Evolutionary conservation across 1,284 basidiomycete species (phyloP).

Genomic region (Rhodotorula sp.): DNA sequence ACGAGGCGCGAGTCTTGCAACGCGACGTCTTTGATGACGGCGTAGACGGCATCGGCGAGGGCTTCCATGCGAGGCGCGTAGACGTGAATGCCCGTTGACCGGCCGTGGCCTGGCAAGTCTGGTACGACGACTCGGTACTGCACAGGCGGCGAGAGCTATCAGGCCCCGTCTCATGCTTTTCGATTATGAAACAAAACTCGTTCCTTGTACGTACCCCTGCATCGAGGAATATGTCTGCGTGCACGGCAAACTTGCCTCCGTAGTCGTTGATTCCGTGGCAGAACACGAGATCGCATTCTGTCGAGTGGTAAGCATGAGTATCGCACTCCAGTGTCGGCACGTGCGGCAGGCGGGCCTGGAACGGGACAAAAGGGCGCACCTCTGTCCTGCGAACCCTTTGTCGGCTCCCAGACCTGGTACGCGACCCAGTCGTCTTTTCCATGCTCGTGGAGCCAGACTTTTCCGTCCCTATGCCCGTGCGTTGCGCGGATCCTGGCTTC

Average conservation of each 20-base stretch:
- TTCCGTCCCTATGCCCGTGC: constrained; percentile 27
- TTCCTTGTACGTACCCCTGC: constrained; percentile 28
- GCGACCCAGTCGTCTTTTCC: constrained; percentile 23
- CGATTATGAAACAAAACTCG: too few relatives aligned
- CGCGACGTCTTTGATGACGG: constrained; percentile 37
- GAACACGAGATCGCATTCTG: constrained; percentile 32
- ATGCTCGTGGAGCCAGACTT: constrained; percentile 9
- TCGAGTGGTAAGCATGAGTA: neutral
- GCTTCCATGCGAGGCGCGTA: constrained; percentile 29
- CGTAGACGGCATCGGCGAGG: constrained; percentile 39
- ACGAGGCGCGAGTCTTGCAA: constrained; percentile 18
- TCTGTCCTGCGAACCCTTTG: constrained; percentile 1
- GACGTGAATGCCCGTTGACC: constrained; percentile 42
- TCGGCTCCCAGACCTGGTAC: constrained; percentile 42
- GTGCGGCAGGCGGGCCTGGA: neutral
- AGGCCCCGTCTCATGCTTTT: too few relatives aligned
- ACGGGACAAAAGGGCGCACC: constrained; percentile 4
- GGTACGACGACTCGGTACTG: constrained; percentile 40
- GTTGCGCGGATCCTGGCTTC: constrained; percentile 29
- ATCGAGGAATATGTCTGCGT: constrained; percentile 40
- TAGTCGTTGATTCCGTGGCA: constrained; percentile 40
- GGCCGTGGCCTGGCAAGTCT: constrained; percentile 42
- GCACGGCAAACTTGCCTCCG: constrained; percentile 40
- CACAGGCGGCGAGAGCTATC: neutral
- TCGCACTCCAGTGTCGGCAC: too few relatives aligned